Base-by-base conservation (phyloP, 176 grass and related monocot species). In the Poa pratensis region DNA sequence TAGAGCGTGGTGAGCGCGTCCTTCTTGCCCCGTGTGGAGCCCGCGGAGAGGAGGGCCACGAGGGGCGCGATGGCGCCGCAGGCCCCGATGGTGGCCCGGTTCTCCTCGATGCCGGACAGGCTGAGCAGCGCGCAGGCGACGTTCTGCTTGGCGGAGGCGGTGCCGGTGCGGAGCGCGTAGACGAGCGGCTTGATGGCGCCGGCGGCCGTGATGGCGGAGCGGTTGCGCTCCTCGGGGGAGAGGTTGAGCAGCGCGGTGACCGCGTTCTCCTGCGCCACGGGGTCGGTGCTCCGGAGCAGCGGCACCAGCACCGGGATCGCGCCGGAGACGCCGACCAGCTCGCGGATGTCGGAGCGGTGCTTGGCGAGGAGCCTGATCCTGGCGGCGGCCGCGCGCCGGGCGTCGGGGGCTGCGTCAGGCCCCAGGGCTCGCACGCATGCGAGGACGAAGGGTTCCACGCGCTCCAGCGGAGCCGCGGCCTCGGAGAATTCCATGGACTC, bases 101-200 rank as follows among this genome's bases (percentile, higher is more conserved):
- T 96, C 83, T 99, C 97, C 81, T 96, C 94, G 57, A 89, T 94
- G 67, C 93, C 88, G 17, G 94, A 94, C 1, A 99, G 88, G 84
- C 86, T 96, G 63, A 99, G 89, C 91, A 99, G 79, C 82, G 94
- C 94, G 82, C 94, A 96, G 0, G 97, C 97, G 3, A 94, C 94
- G 66, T 99, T 99, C 82, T 99, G 94, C 92, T 99, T 99, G 30
- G 97, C 84, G 0, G 85, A 34, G 4, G 90, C 79, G 0, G 97
- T 99, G 12, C 94, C 97, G 0, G 97, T 99, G 7, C 97, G 90
- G 76, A 99, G 87, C 28, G 94, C 94, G 82, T 99, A 96, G 9
- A 99, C 97, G 61, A 99, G 92, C 57, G 94, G 94, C 40, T 96
- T 99, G 84, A 99, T 96, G 48, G 94, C 92, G 2, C 97, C 97